A percentile compares a stretch with the other conserved stretches of the same genome.
These are phyloP conservation scores for Amoebophrya sp. DNA, from an alignment of 169 alveolate genomes.

Conservation along the genomic window DNA sequence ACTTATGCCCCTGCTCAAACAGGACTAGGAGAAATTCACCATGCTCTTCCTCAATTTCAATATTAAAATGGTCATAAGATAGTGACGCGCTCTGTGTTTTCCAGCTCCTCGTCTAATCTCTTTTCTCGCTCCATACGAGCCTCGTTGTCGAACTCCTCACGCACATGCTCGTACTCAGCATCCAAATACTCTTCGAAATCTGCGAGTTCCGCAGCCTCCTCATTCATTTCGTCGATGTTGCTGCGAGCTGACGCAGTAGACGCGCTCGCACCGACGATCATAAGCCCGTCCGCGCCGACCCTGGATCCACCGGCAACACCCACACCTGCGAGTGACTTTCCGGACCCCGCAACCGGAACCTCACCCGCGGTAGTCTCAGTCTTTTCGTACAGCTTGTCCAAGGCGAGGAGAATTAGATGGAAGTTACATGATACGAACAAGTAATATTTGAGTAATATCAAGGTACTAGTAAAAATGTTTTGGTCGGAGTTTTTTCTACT, in stretches of 20 bases:
- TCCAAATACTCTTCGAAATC: neutral
- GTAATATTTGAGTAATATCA: no score
- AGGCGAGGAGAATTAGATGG: no score
- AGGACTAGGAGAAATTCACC: no score
- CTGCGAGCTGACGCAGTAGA: neutral
- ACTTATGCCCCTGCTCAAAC: no score
- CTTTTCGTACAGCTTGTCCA: neutral
- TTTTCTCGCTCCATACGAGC: neutral
- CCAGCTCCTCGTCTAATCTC: neutral
- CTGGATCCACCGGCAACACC: neutral
- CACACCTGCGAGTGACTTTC: neutral
- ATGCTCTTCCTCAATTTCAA: no score
- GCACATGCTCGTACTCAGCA: neutral
- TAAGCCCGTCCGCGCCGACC: neutral
- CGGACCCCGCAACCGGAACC: no score
- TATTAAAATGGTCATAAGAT: no score
- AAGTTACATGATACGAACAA: no score
- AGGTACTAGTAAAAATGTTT: no score
- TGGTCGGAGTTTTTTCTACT: no score
- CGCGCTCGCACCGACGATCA: neutral
- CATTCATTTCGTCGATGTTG: neutral
- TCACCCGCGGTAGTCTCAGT: no score
- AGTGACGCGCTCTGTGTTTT: no score
- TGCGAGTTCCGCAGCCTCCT: neutral
- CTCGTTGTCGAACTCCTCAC: neutral